Percentiles rank a stretch among this genome's conserved stretches.
phyloP scores from a whole-genome alignment of 805 yeast genomes.

The Lipomyces starkeyi region DNA sequence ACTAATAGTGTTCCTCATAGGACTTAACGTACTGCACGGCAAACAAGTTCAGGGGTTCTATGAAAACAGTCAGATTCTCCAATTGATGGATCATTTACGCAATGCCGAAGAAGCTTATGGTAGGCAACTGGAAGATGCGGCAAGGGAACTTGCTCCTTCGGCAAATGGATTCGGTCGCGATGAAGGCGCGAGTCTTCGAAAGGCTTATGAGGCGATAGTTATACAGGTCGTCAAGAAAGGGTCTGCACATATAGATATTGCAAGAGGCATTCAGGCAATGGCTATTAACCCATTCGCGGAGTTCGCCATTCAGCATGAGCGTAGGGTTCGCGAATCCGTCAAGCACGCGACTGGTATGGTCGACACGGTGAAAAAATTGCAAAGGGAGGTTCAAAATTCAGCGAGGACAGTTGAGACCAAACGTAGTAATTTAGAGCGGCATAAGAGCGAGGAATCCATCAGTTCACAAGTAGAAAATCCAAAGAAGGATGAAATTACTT shows the following conservation, averaged over 20 bases:
- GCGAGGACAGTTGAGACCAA: conserved; percentile 1
- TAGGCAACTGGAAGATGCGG: conserved; percentile 54
- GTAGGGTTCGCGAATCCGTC: conserved; percentile 67
- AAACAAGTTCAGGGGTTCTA: conserved; percentile 59
- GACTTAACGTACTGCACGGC: conserved; percentile 47
- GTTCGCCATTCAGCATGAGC: conserved; percentile 77
- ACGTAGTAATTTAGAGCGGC: background rate
- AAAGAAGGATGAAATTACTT: background rate
- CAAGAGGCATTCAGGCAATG: conserved; percentile 61
- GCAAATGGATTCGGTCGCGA: conserved; percentile 56
- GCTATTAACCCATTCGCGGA: conserved; percentile 73
- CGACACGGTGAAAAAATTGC: conserved; percentile 57
- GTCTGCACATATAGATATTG: conserved; percentile 66
- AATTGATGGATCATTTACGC: conserved; percentile 69
- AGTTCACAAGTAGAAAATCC: background rate
- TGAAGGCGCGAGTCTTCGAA: conserved; percentile 69
- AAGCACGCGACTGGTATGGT: conserved; percentile 58
- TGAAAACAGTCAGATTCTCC: conserved; percentile 73
- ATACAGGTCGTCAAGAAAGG: conserved; percentile 58
- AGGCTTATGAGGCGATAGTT: conserved; percentile 64
- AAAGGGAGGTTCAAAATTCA: conserved; percentile 50
- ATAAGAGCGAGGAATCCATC: background rate
- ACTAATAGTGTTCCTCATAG: conserved; percentile 42
- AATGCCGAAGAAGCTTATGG: conserved; percentile 76
- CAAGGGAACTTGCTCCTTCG: conserved; percentile 48